Conservation (phyloP, 164 flowering plant genomes). For the Aristolochia californica region DNA sequence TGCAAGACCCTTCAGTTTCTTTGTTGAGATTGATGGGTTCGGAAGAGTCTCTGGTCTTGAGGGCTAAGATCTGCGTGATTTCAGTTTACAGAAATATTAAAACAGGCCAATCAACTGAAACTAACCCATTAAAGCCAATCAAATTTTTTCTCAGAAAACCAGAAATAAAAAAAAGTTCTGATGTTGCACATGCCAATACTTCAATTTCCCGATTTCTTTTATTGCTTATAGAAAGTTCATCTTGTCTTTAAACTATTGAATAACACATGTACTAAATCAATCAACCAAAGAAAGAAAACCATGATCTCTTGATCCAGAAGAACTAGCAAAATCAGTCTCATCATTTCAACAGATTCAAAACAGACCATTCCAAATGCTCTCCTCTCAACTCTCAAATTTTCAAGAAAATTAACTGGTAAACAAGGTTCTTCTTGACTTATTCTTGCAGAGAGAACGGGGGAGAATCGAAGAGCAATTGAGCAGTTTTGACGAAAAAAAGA, state of each 20-base stretch:
- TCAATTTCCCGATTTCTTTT: background rate
- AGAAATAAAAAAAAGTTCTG: background rate
- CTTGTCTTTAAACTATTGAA: too few species aligned
- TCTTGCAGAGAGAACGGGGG: background rate
- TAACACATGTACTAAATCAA: background rate
- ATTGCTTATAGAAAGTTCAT: too few species aligned
- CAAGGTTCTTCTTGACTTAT: background rate
- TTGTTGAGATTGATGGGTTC: conserved; percentile 89
- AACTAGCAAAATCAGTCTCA: background rate
- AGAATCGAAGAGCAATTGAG: background rate
- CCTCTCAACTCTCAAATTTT: background rate
- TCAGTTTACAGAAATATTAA: background rate
- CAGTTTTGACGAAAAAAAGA: background rate
- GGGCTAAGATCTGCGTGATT: conserved; percentile 58
- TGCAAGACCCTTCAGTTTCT: conserved; percentile 89
- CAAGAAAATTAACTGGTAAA: too few species aligned
- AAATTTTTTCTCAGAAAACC: background rate
- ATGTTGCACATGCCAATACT: background rate
- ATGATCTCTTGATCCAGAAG: too few species aligned
- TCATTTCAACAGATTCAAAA: background rate
- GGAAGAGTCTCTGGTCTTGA: conserved; percentile 63
- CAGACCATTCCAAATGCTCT: background rate
- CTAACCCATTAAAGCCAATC: background rate
- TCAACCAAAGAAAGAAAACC: too few species aligned
- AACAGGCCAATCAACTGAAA: background rate